phyloP scores from a whole-genome alignment of 768 basidiomycete genomes.

The Agrocybe chaxingu region DNA sequence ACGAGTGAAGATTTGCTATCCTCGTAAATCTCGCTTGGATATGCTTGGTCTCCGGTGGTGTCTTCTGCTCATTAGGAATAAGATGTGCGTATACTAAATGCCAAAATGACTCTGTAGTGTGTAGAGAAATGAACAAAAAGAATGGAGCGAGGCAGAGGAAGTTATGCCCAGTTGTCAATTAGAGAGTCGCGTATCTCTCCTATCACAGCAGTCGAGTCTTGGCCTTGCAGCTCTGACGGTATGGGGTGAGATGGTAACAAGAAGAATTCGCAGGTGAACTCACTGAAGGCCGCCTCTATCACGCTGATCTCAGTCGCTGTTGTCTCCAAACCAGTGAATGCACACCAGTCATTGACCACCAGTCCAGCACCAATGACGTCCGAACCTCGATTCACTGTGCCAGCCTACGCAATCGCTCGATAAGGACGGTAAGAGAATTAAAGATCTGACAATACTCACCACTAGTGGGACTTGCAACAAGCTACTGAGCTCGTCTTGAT shows the following conservation, averaged over 20 bases:
- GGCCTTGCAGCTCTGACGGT: conserved; percentile 78
- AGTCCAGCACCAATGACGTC: conserved; percentile 97
- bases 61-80: conserved; percentile 3
- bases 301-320: conserved; percentile 99
- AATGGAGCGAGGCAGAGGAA: background rate
- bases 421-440: conserved; percentile 3
- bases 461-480: conserved; percentile 93
- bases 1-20: background rate
- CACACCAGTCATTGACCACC: conserved; percentile 99
- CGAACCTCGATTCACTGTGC: conserved; percentile 97
- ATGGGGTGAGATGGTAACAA: conserved; percentile 1
- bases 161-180: conserved; percentile 88
- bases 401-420: conserved; percentile 55
- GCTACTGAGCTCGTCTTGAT: conserved; percentile 95
- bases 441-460: conserved; percentile 45
- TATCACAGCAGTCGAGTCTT: conserved; percentile 77
- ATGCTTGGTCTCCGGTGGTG: background rate
- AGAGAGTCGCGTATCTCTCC: conserved; percentile 90
- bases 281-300: conserved; percentile 96
- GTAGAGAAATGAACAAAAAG: conserved; percentile 4
- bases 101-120: conserved; percentile 1
- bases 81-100: conserved; percentile 15
- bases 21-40: background rate
- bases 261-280: conserved; percentile 29
- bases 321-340: conserved; percentile 97